Conservation (phyloP, 306 rosid species). For the Castanea mollissima region DNA sequence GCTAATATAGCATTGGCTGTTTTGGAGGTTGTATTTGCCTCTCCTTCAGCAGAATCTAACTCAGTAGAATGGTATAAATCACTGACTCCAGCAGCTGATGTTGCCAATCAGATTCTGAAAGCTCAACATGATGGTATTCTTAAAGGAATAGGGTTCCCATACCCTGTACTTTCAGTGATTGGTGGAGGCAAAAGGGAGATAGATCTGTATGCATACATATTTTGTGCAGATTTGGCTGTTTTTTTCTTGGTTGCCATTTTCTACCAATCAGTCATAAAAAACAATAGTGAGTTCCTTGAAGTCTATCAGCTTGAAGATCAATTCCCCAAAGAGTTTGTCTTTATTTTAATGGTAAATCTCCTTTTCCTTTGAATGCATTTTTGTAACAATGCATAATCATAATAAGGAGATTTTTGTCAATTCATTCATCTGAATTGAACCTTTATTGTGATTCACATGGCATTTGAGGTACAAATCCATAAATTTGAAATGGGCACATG, state of each 20-base stretch:
- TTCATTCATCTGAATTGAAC: too few relatives aligned
- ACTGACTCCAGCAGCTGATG: slow-evolving; percentile 90
- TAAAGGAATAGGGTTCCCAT: slow-evolving; percentile 74
- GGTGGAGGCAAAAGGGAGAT: slow-evolving; percentile 93
- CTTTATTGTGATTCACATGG: too few relatives aligned
- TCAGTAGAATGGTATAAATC: slow-evolving; percentile 77
- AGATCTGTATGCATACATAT: slow-evolving; percentile 90
- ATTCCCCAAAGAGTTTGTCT: slow-evolving; percentile 91
- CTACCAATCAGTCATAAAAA: slow-evolving; percentile 82
- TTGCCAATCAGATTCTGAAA: slow-evolving; percentile 76
- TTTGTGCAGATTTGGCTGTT: slow-evolving; percentile 87
- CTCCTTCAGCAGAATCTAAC: slow-evolving; percentile 57
- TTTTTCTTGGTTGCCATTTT: slow-evolving; percentile 87
- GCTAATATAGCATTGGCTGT: slow-evolving; percentile 62
- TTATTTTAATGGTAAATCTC: slow-evolving; percentile 73
- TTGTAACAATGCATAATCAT: not conserved
- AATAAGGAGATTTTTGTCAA: too few relatives aligned
- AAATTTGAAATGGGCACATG: too few relatives aligned
- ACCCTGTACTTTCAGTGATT: slow-evolving; percentile 78
- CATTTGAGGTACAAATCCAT: too few relatives aligned
- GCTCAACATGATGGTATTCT: slow-evolving; percentile 60
- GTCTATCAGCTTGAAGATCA: slow-evolving; percentile 97
- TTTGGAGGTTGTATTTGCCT: slow-evolving; percentile 83
- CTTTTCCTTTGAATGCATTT: not conserved
- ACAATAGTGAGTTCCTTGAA: slow-evolving; percentile 83